A percentile compares a stretch with the other conserved stretches of the same genome.
Conservation (phyloP, 2,329 filamentous ascomycete genomes). For the Hymenoscyphus albidus region DNA sequence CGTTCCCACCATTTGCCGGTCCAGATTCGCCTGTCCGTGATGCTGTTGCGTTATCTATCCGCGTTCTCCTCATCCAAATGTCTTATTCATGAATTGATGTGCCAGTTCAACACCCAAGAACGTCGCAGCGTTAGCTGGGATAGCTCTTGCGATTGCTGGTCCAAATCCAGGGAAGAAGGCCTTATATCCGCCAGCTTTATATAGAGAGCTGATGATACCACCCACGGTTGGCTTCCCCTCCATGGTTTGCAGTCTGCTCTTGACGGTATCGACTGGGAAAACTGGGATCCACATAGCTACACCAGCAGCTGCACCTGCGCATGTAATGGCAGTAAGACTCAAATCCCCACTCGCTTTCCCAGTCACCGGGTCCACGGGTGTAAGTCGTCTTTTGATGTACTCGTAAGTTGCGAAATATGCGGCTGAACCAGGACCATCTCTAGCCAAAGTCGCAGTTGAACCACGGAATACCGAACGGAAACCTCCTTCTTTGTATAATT, state of each 20-base stretch:
- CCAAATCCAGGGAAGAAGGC: conserved; percentile 98
- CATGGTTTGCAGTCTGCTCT: conserved; percentile 87
- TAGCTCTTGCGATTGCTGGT: conserved; percentile 84
- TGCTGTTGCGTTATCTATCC: not conserved
- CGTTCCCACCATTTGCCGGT: not conserved
- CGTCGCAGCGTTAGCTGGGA: conserved; percentile 94
- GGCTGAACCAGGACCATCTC: conserved; percentile 88
- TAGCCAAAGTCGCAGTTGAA: conserved; percentile 81
- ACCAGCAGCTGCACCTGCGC: conserved; percentile 84
- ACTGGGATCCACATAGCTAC: conserved; percentile 99
- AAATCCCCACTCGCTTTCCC: conserved; percentile 73
- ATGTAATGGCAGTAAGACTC: conserved; percentile 76
- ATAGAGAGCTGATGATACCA: conserved; percentile 77
- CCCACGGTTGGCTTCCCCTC: conserved; percentile 79
- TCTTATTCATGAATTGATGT: conserved; percentile 76
- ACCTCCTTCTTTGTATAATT: conserved; percentile 89
- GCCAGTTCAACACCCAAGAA: conserved; percentile 84
- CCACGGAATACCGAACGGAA: conserved; percentile 90
- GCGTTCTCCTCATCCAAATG: conserved; percentile 48
- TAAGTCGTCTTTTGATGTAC: conserved; percentile 83
- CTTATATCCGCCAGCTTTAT: conserved; percentile 74
- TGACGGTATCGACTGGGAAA: conserved; percentile 96
- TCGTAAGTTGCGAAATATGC: conserved; percentile 98
- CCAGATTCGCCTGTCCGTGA: not conserved
- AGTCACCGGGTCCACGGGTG: conserved; percentile 70